A percentile compares a stretch with the other conserved stretches of the same genome.
Evolutionary conservation across 208 protist genomes (phyloP).

Genomic region (Wallacemonas sp.): DNA sequence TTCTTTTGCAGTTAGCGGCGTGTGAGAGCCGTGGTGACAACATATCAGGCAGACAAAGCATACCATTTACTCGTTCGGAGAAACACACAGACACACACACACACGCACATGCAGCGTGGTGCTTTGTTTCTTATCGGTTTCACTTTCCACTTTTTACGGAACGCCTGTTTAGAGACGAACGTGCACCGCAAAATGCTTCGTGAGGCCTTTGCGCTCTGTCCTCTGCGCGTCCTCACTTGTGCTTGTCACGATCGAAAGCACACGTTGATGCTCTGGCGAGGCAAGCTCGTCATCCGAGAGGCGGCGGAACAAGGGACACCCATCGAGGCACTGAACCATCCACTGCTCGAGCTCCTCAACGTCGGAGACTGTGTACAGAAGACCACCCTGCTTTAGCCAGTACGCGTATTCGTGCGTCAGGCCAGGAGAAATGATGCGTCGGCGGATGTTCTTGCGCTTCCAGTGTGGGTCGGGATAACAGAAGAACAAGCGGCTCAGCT

Average conservation of each 20-base stretch:
- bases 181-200: constrained; percentile 86
- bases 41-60: too few species aligned
- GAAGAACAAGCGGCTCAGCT: constrained; percentile 96
- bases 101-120: background rate
- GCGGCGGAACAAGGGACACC: constrained; percentile 93
- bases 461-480: constrained; percentile 99
- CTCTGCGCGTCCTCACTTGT: constrained; percentile 88
- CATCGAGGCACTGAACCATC: constrained; percentile 93
- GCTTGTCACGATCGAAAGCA: constrained; percentile 68
- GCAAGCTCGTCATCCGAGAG: constrained; percentile 68
- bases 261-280: constrained; percentile 37
- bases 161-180: constrained; percentile 37
- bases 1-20: too few species aligned
- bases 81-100: background rate
- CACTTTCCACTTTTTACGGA: too few species aligned
- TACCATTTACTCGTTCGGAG: background rate
- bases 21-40: too few species aligned
- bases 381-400: constrained; percentile 90
- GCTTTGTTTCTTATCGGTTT: too few species aligned
- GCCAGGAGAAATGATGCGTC: constrained; percentile 95
- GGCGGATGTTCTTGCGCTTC: constrained; percentile 97
- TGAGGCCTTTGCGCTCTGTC: constrained; percentile 74
- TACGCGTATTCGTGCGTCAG: constrained; percentile 98
- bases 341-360: constrained; percentile 92
- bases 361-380: constrained; percentile 97